These are phyloP conservation scores for Ascomycota sp. DNA, from an alignment of 2,329 filamentous ascomycete species.

Conservation along the genomic window DNA sequence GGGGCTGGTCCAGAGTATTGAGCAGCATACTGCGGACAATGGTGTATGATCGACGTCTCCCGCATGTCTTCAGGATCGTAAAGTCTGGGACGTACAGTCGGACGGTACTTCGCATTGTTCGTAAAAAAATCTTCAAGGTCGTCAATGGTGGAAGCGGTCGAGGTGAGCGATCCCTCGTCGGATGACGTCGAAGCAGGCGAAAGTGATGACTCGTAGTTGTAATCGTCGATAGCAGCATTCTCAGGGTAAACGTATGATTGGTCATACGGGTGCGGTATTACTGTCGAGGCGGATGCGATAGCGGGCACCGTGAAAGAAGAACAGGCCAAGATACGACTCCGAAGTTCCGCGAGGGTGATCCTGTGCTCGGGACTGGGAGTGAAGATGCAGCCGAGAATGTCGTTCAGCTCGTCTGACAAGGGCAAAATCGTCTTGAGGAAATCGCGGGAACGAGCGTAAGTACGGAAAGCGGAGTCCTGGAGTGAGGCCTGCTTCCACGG, in stretches of 20 bases:
- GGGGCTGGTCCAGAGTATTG: constrained; percentile 23
- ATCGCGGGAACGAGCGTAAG: constrained; percentile 64
- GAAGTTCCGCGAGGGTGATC: constrained; percentile 64
- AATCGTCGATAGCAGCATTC: constrained; percentile 21
- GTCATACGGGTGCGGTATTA: constrained; percentile 20
- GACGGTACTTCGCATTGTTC: constrained; percentile 21
- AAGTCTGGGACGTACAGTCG: constrained; percentile 22
- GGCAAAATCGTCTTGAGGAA: constrained; percentile 89
- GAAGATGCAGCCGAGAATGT: constrained; percentile 74
- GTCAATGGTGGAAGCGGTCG: constrained; percentile 30
- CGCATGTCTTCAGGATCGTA: constrained; percentile 25
- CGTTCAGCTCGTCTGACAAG: constrained; percentile 72
- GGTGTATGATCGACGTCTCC: no score
- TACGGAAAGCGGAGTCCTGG: constrained; percentile 88
- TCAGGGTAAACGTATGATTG: constrained; percentile 24
- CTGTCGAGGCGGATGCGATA: constrained; percentile 16
- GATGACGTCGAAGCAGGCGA: constrained; percentile 30
- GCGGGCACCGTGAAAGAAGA: constrained; percentile 43
- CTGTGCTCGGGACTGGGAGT: constrained; percentile 65
- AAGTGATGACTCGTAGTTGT: constrained; percentile 24
- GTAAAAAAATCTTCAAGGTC: constrained; percentile 28
- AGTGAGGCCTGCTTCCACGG: constrained; percentile 93
- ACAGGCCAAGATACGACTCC: constrained; percentile 57
- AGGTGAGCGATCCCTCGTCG: constrained; percentile 34
- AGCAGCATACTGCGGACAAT: constrained; percentile 26